Evolutionary conservation across 768 basidiomycete genomes (phyloP).

Genomic region (Suillus placidus): DNA sequence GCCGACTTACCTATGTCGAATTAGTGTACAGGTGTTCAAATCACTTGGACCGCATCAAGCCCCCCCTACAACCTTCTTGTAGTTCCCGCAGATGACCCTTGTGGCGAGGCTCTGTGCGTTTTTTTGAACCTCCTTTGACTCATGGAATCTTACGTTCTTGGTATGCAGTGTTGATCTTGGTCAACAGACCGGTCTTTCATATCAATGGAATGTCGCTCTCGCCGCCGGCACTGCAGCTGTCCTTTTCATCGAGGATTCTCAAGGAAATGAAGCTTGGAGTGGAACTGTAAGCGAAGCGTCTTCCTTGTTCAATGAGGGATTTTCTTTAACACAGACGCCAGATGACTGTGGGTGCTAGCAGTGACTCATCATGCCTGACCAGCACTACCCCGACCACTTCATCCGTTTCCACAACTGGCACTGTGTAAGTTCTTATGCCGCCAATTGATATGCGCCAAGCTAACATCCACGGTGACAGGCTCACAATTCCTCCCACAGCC

Average conservation of each 20-base stretch:
- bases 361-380: conserved; percentile 42
- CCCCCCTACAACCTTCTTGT: conserved; percentile 63
- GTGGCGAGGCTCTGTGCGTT: conserved; percentile 62
- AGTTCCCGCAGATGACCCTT: conserved; percentile 54
- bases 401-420: conserved; percentile 16
- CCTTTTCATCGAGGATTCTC: conserved; percentile 55
- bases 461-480: conserved; percentile 11
- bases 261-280: conserved; percentile 69
- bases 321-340: conserved; percentile 16
- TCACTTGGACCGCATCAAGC: conserved; percentile 53
- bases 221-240: conserved; percentile 50
- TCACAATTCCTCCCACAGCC: conserved; percentile 1
- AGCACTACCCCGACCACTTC: conserved; percentile 12
- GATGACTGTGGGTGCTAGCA: conserved; percentile 40
- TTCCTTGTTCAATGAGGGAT: neutral
- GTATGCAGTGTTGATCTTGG: conserved; percentile 59
- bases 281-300: conserved; percentile 45
- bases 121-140: neutral
- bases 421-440: conserved; percentile 7
- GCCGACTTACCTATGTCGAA: conserved; percentile 7
- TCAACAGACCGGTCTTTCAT: conserved; percentile 46
- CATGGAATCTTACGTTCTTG: conserved; percentile 7
- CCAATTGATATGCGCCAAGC: conserved; percentile 11
- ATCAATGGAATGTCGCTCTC: conserved; percentile 45
- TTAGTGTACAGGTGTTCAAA: conserved; percentile 54